Conservation (phyloP, 2,329 filamentous ascomycete species). For the Curvularia spicifera region DNA sequence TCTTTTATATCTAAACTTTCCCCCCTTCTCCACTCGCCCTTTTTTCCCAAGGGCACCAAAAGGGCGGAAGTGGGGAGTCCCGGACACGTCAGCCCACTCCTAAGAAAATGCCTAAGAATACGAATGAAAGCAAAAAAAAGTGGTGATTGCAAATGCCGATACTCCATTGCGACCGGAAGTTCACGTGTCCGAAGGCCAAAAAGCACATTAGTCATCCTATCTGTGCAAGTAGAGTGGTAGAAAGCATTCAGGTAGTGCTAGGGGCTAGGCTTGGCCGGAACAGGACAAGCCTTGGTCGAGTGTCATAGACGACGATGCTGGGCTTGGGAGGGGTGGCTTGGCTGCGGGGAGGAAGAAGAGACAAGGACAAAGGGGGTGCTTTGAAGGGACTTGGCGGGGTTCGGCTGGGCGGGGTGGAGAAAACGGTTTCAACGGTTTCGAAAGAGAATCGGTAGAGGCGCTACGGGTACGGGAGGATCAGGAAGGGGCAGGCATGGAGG, state of each 20-base stretch:
- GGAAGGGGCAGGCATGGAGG: not conserved
- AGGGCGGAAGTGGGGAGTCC: not conserved
- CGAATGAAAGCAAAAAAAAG: not conserved
- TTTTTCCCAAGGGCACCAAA: not conserved
- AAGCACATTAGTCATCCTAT: not conserved
- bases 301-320: not conserved
- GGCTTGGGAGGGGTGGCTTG: not conserved
- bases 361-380: not conserved
- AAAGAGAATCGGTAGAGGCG: not conserved
- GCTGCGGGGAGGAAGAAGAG: not conserved
- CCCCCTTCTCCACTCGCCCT: not conserved
- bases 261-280: conserved; percentile 1
- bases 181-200: not conserved
- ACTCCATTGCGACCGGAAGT: conserved; percentile 5
- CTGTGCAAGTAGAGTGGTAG: not conserved
- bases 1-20: conserved; percentile 5
- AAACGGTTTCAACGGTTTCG: not conserved
- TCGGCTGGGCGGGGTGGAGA: not conserved
- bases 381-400: not conserved
- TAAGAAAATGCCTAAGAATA: not conserved
- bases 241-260: not conserved
- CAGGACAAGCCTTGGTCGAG: not conserved
- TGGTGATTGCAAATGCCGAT: conserved; percentile 3
- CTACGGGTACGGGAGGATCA: not conserved
- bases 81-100: not conserved